Base-by-base conservation (phyloP, 352 stramenopile genomes). In the Phytopythium aichiense region DNA sequence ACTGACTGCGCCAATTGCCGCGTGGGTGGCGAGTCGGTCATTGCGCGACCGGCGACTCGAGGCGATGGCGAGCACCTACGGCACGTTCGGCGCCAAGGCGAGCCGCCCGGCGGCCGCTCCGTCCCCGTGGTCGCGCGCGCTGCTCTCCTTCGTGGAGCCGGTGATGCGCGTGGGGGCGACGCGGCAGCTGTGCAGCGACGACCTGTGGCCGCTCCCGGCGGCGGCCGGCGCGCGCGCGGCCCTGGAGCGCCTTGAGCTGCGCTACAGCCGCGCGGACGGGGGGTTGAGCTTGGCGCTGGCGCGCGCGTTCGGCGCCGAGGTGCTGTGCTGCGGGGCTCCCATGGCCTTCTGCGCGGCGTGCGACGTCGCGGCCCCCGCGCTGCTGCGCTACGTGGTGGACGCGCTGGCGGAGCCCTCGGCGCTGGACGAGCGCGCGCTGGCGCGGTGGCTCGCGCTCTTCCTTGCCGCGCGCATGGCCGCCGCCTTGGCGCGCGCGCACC, bases 361-460 rank as follows among this genome's bases (percentile, higher is more conserved):
- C 45, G 67, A 56, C 13, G 50, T 88, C 2, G 79, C 84, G 30
- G 69, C 75, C 4, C 78, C 78, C 4, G 66, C 43, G 1, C 73
- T 87, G 38, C 65, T 87, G 22, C 65, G 77, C 61, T 67, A 80
- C 58, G 73, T 87, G 11, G 68, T 87, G 57, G 68, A 64, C 31
- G 72, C 60, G 30, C 71, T 81, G 35, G 48, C 60, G 1, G 38
- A 46, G 9, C 40, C 61, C 1, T 37, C 49, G 28, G 58, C 28
- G 16, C 45, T 73, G 9, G 53, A 75, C 22, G 13, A 71, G 20
- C 5, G 25, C 1, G 56, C 60, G 7, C 56, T 81, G 16, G 40
- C 48, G 15, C 7, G 66, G 18, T 88, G 79, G 70, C 59, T 84
- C 20, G 63, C 48, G n/a, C 65, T 68, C 6, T 85, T 86, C 68